Base-by-base conservation (phyloP, 2,329 filamentous ascomycete genomes). In the Penicillium corylophilum region DNA sequence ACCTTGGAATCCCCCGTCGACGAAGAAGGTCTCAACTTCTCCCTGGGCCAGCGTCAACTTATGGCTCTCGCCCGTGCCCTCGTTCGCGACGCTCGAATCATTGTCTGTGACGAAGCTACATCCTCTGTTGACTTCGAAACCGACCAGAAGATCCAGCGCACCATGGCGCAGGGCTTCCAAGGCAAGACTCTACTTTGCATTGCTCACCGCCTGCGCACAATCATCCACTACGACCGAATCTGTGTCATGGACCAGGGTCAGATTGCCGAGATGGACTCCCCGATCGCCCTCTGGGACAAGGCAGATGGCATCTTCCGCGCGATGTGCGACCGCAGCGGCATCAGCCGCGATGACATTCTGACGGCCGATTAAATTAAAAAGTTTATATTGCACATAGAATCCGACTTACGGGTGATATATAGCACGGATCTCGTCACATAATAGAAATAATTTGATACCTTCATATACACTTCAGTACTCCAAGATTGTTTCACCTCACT, bases 91-190 rank as follows among this genome's bases (percentile, higher is more conserved):
- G 88, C 87, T 0, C 90, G 88, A 62, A 96, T 97, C 73, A 96
- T 97, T 63, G 87, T 99, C 44, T 96, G 93, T 72, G 94, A 99
- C 76, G 94, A 99, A 73, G 94, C 94, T 1, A 99, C 94, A 0
- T 90, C 87, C 1, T 89, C 84, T 0, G 92, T 97, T 7, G 93
- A 97, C 71, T 94, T 96, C 79, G 93, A 96, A 68, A 97, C 93
- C 3, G 94, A 99, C 68, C 87, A 90, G 72, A 95, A 94, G 80
- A 96, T 97, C 68, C 93, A 97, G 72, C 78, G 79, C 49, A 95
- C 92, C 3, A 96, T 97, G 72, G 87, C 89, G 0, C 80, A 82
- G 1, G 92, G 86, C 0, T 97, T 97, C 78, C 80, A 82, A 48
- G 92, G 91, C 53, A 90, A 88, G 77, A 96, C 93, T 2, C 74